Evolutionary conservation across 345 rosid genomes (phyloP).

Genomic region (Lenwebbia sp.): DNA sequence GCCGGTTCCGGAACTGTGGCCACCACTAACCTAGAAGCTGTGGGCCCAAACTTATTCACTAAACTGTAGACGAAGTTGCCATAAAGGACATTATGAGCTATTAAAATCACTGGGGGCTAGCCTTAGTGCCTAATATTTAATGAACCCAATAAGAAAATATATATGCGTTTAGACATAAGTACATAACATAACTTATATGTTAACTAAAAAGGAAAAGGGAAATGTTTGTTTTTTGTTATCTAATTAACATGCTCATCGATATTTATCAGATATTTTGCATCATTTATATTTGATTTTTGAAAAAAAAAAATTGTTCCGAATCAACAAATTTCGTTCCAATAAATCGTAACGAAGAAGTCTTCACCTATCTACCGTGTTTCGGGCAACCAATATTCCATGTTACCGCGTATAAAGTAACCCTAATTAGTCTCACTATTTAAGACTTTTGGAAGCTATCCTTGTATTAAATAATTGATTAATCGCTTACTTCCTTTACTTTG

Average conservation of each 20-base stretch:
- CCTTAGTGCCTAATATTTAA: background rate
- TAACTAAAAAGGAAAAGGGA: background rate
- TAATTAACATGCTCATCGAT: background rate
- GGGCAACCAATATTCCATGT: background rate
- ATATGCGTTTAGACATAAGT: background rate
- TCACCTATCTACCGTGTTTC: background rate
- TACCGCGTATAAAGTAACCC: background rate
- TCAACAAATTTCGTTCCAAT: background rate
- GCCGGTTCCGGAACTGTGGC: too few relatives aligned
- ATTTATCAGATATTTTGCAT: background rate
- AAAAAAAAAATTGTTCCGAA: background rate
- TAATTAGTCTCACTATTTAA: background rate
- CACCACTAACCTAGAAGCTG: background rate
- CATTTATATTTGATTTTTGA: background rate
- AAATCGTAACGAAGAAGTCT: background rate
- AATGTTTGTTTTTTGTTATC: background rate
- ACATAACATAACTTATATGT: background rate
- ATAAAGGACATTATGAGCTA: background rate
- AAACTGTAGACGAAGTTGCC: background rate
- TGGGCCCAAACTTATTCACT: background rate
- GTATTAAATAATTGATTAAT: background rate
- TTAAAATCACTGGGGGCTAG: background rate
- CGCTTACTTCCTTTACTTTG: background rate
- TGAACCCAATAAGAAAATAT: background rate
- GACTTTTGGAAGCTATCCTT: background rate